These are phyloP conservation scores for Camelina laxa DNA, from an alignment of 345 rosid genomes.

Conservation along the genomic window DNA sequence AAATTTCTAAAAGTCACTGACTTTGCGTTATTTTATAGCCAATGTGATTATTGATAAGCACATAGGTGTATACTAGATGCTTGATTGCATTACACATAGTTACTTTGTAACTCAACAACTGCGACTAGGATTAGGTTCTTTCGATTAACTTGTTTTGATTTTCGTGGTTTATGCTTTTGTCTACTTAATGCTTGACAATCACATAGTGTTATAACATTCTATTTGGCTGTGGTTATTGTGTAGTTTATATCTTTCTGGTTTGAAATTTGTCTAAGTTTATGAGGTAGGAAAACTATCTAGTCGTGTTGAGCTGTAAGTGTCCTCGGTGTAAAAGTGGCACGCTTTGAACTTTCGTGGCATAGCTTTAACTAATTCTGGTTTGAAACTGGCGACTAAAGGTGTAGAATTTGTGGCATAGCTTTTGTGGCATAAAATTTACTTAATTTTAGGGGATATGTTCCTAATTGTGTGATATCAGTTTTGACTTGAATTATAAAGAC, in stretches of 20 bases:
- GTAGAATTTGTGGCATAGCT: not conserved
- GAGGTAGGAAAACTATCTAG: not conserved
- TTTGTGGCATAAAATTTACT: not conserved
- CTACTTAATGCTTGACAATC: constrained; percentile 1
- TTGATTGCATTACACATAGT: not conserved
- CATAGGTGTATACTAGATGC: not conserved
- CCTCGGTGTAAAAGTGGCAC: not conserved
- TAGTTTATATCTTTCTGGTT: not conserved
- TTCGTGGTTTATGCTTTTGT: not conserved
- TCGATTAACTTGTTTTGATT: not conserved
- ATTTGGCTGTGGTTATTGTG: not conserved
- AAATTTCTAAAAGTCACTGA: not conserved
- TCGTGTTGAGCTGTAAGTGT: not conserved
- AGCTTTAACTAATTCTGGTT: not conserved
- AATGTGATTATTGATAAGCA: not conserved
- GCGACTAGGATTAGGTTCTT: not conserved
- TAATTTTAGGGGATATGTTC: not conserved
- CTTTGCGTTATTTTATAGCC: not conserved
- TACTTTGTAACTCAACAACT: not conserved
- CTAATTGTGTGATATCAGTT: not conserved
- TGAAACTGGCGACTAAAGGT: no score
- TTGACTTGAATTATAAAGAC: not conserved
- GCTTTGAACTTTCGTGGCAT: not conserved
- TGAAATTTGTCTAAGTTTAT: not conserved
- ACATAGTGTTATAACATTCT: not conserved